Evolutionary conservation across 1,284 basidiomycete genomes (phyloP).

Genomic region (Irpex lacteus): DNA sequence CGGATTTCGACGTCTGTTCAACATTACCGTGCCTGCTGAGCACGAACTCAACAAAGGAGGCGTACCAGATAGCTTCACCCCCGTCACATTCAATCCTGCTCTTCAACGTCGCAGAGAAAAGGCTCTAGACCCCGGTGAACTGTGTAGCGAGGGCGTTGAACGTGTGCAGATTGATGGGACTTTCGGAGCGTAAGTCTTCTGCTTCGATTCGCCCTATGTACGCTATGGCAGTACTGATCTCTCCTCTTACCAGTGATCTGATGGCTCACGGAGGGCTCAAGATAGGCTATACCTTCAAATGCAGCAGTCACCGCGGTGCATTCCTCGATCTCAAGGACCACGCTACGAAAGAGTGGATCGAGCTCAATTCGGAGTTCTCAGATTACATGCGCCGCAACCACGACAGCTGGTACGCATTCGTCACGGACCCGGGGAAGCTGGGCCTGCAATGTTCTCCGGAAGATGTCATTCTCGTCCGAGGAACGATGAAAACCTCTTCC

Average conservation of each 20-base stretch:
- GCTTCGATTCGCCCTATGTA: background rate
- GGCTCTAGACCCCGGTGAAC: background rate
- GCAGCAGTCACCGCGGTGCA: background rate
- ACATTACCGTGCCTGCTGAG: conserved; percentile 12
- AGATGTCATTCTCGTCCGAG: background rate
- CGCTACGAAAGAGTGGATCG: background rate
- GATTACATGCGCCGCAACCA: background rate
- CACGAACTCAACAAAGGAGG: conserved; percentile 19
- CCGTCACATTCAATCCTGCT: background rate
- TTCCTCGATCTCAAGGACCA: background rate
- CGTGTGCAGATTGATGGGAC: background rate
- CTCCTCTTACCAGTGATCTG: background rate
- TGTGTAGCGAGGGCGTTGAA: background rate
- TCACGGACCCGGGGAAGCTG: background rate
- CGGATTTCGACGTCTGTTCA: conserved; percentile 2
- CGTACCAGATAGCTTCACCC: conserved; percentile 13
- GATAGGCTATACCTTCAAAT: background rate
- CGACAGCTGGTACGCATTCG: background rate
- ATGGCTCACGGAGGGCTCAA: background rate
- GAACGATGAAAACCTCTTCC: background rate
- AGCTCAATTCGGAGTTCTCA: background rate
- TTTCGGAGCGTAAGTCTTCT: background rate
- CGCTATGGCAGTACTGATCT: background rate
- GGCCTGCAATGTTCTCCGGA: background rate
- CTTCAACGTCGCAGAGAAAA: background rate